Evolutionary conservation across 2,329 filamentous ascomycete genomes (phyloP).

Genomic region (Salinomyces thailandicus): DNA sequence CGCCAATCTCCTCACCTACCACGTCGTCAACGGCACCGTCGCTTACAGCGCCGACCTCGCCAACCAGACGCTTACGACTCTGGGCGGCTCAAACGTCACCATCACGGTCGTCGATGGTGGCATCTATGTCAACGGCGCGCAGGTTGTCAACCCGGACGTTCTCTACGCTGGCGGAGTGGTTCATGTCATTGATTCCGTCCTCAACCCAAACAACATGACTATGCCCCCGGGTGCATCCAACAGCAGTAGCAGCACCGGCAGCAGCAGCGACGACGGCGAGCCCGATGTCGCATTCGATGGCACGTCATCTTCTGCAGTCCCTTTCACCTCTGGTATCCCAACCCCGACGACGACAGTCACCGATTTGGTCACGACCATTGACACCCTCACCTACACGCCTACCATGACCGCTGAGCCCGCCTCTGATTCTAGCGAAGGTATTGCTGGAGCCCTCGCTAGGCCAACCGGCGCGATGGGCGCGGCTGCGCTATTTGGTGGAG

Average conservation of each 20-base stretch:
- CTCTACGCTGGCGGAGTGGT: constrained; percentile 38
- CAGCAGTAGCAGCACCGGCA: constrained; percentile 39
- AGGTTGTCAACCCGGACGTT: constrained; percentile 32
- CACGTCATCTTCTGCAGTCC: constrained; percentile 36
- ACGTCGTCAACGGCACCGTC: constrained; percentile 48
- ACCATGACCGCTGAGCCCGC: constrained; percentile 18
- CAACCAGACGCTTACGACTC: constrained; percentile 28
- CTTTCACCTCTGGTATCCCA: constrained; percentile 47
- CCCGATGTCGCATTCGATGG: constrained; percentile 30
- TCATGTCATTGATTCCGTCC: constrained; percentile 47
- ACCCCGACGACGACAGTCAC: constrained; percentile 31
- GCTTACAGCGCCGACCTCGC: constrained; percentile 40
- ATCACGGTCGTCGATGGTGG: constrained; percentile 29
- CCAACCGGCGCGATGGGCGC: constrained; percentile 35
- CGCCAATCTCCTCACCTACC: constrained; percentile 49
- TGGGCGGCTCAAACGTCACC: constrained; percentile 30
- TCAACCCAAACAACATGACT: constrained; percentile 45
- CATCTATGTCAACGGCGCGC: constrained; percentile 36
- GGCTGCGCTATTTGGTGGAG: constrained; percentile 39
- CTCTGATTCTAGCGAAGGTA: constrained; percentile 7
- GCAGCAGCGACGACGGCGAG: constrained; percentile 34
- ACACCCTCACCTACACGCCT: constrained; percentile 12
- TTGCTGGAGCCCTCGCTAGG: constrained; percentile 12
- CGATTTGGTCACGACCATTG: constrained; percentile 12
- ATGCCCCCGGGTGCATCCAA: constrained; percentile 32